These are phyloP conservation scores for Corylus heterophylla DNA, from an alignment of 306 rosid genomes.

Conservation along the genomic window DNA sequence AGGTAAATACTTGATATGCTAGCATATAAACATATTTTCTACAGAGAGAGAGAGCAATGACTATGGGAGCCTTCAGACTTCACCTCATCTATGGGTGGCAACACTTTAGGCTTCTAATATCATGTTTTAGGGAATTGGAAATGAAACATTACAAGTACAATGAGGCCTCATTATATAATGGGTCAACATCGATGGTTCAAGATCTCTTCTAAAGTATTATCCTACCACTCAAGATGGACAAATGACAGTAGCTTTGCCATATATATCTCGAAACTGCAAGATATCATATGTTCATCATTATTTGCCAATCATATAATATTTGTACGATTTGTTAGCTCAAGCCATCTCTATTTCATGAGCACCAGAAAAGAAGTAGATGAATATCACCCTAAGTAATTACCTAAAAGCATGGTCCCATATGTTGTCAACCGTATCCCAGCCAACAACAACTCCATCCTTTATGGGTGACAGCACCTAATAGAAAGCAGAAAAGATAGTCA, in stretches of 20 bases:
- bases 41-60: background rate
- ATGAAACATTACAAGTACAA: background rate
- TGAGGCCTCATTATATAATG: background rate
- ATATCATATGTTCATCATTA: background rate
- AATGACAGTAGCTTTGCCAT: background rate
- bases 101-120: background rate
- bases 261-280: background rate
- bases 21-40: background rate
- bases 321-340: background rate
- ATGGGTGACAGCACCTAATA: constrained; percentile 76
- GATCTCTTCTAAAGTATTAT: background rate
- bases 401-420: constrained; percentile 99
- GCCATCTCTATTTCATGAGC: background rate
- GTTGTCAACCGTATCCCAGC: constrained; percentile 95
- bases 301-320: background rate
- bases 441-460: constrained; percentile 89
- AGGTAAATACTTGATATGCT: background rate
- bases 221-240: background rate
- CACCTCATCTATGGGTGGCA: background rate
- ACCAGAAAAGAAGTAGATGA: background rate
- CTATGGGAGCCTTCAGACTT: background rate
- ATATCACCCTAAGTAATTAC: constrained; percentile 40
- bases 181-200: background rate
- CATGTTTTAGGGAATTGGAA: background rate
- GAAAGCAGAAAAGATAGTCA: constrained; percentile 18